Conservation (phyloP, 2,329 filamentous ascomycete species). For the Fragosphaeria purpurea region DNA sequence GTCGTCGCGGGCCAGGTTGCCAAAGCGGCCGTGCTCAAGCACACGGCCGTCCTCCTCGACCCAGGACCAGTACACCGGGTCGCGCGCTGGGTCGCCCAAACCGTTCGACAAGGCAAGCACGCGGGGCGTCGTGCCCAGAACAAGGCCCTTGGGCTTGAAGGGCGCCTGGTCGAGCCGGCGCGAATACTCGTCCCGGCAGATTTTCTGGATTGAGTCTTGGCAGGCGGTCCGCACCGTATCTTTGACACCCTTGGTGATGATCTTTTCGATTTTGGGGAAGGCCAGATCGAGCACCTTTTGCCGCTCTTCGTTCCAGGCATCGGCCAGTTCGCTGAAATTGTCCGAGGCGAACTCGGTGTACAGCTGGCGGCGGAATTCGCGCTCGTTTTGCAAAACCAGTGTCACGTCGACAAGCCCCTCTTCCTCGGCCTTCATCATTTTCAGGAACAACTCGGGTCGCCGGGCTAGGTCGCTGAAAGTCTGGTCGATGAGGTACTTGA, state of each 20-base stretch:
- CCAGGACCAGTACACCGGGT: slow-evolving; percentile 83
- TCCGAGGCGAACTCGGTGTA: slow-evolving; percentile 84
- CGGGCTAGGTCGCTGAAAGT: slow-evolving; percentile 71
- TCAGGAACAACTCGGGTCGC: slow-evolving; percentile 81
- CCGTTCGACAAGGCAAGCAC: slow-evolving; percentile 84
- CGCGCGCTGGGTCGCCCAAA: slow-evolving; percentile 59
- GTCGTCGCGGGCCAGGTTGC: slow-evolving; percentile 64
- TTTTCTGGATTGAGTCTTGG: slow-evolving; percentile 81
- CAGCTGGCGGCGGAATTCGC: slow-evolving; percentile 65
- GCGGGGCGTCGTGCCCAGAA: slow-evolving; percentile 76
- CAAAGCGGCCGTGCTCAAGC: slow-evolving; percentile 78
- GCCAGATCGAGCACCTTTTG: slow-evolving; percentile 76
- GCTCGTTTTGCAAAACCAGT: slow-evolving; percentile 65
- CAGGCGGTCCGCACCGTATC: slow-evolving; percentile 89
- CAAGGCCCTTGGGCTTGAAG: slow-evolving; percentile 88
- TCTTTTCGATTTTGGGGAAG: slow-evolving; percentile 67
- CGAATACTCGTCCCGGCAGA: slow-evolving; percentile 80
- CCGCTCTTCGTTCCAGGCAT: slow-evolving; percentile 87
- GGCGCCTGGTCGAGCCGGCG: slow-evolving; percentile 90
- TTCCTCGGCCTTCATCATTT: slow-evolving; percentile 95
- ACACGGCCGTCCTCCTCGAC: slow-evolving; percentile 88
- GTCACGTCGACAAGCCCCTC: slow-evolving; percentile 85
- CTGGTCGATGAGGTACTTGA: slow-evolving; percentile 92
- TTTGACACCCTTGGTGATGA: slow-evolving; percentile 87
- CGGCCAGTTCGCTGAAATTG: slow-evolving; percentile 88